Evolutionary conservation across 1,139 yeast genomes (phyloP).

Genomic region (Suhomyces taliae): DNA sequence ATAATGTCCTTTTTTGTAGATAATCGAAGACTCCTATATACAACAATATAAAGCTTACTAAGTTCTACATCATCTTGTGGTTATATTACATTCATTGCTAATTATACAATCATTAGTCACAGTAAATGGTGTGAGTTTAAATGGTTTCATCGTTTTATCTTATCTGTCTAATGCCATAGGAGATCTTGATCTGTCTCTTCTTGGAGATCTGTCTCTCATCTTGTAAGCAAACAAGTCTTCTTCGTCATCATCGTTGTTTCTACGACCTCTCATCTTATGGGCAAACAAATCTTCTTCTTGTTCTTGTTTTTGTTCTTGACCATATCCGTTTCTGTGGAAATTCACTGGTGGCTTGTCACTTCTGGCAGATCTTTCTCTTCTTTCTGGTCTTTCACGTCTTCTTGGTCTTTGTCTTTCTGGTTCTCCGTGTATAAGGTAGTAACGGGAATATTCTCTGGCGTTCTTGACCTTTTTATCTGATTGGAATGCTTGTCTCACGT

Average conservation of each 20-base stretch:
- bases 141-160: neutral
- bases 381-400: constrained; percentile 23
- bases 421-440: constrained; percentile 72
- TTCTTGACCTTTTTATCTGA: constrained; percentile 60
- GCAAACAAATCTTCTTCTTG: constrained; percentile 16
- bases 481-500: constrained; percentile 51
- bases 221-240: constrained; percentile 43
- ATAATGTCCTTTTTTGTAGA: too few relatives aligned
- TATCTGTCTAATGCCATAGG: constrained; percentile 7
- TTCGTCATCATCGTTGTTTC: constrained; percentile 12
- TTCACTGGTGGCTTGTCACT: constrained; percentile 8
- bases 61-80: too few relatives aligned
- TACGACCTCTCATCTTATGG: constrained; percentile 15
- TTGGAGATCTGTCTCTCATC: constrained; percentile 22
- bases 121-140: neutral
- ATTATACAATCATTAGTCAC: too few relatives aligned
- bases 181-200: constrained; percentile 10
- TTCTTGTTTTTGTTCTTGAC: constrained; percentile 1
- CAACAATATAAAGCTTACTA: too few relatives aligned
- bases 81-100: too few relatives aligned
- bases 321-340: neutral
- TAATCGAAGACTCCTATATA: too few relatives aligned
- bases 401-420: constrained; percentile 46
- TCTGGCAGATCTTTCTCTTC: constrained; percentile 6
- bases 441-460: constrained; percentile 61